phyloP scores from a whole-genome alignment of 495 filamentous ascomycete genomes.

The Aspergillus conjunctus region DNA sequence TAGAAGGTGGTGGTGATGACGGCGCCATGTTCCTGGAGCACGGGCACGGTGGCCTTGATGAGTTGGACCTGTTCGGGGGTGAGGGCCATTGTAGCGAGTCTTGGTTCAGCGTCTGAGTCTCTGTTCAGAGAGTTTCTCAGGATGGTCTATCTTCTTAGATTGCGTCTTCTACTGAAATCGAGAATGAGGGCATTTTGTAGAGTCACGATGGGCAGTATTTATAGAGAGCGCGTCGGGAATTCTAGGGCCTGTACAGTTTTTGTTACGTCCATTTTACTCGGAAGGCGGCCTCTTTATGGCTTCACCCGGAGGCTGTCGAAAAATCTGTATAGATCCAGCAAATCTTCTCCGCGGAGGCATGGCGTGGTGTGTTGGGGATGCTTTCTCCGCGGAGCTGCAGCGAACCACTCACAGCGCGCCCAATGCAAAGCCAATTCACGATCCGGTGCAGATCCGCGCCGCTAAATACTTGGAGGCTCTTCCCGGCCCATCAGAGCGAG shows the following conservation, averaged over 20 bases:
- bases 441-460: too few species aligned
- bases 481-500: too few species aligned
- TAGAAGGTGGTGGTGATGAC: conserved; percentile 72
- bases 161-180: too few species aligned
- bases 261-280: conserved; percentile 4
- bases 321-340: too few species aligned
- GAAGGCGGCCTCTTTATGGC: not conserved
- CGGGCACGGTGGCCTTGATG: conserved; percentile 49
- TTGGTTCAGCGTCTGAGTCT: not conserved
- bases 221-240: not conserved
- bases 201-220: not conserved
- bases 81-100: conserved; percentile 29
- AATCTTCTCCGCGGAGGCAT: conserved; percentile 12
- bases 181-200: too few species aligned
- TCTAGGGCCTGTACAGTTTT: not conserved
- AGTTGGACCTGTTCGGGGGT: conserved; percentile 38
- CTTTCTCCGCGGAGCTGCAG: conserved; percentile 11
- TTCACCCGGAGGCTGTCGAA: too few species aligned
- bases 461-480: too few species aligned
- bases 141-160: too few species aligned
- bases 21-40: conserved; percentile 65
- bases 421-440: too few species aligned
- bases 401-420: not conserved
- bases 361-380: conserved; percentile 1
- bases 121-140: too few species aligned